These are phyloP conservation scores for Nakaseomyces sp. DNA, from an alignment of 1,139 yeast genomes.

Conservation along the genomic window DNA sequence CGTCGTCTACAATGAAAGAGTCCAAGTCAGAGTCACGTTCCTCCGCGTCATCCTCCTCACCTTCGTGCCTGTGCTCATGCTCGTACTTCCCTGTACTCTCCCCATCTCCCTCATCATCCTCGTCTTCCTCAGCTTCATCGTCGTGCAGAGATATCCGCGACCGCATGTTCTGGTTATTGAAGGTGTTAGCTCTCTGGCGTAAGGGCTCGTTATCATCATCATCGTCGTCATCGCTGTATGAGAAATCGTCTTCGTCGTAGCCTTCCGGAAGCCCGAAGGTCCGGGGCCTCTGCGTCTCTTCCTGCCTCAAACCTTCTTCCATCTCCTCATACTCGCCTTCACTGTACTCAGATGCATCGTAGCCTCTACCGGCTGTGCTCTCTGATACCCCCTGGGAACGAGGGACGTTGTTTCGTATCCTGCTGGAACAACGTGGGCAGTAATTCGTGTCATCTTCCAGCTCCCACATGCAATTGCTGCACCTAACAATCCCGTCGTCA, in stretches of 20 bases:
- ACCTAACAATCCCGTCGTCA: constrained; percentile 72
- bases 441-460: constrained; percentile 32
- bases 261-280: background rate
- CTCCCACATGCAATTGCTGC: constrained; percentile 81
- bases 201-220: no score
- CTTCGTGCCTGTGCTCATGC: background rate
- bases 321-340: constrained; percentile 24
- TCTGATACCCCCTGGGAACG: constrained; percentile 4
- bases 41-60: constrained; percentile 9
- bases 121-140: constrained; percentile 7
- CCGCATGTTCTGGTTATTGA: constrained; percentile 3
- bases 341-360: constrained; percentile 22
- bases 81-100: constrained; percentile 5
- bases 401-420: constrained; percentile 15
- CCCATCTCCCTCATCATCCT: constrained; percentile 11
- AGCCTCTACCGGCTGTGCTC: constrained; percentile 12
- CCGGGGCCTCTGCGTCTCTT: constrained; percentile 9
- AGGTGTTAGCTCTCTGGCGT: constrained; percentile 1
- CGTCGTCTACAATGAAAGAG: constrained; percentile 21
- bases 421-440: constrained; percentile 21
- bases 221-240: no score
- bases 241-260: no score
- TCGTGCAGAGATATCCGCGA: constrained; percentile 3
- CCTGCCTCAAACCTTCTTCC: constrained; percentile 18
- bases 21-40: constrained; percentile 20